phyloP scores from a whole-genome alignment of 2,329 filamentous ascomycete species.

The Aspergillus niger region DNA sequence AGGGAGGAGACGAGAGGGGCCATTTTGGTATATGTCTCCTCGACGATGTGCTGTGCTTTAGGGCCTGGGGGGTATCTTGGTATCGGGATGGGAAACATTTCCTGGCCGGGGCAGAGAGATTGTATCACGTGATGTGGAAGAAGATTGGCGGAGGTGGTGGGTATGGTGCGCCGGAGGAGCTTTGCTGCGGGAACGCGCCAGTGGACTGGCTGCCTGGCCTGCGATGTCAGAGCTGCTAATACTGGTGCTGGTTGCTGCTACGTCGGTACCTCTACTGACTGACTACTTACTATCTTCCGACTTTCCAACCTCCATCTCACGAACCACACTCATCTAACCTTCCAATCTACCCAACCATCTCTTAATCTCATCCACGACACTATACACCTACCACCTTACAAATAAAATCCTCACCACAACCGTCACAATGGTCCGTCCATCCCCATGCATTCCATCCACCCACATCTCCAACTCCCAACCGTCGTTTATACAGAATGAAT shows the following conservation, averaged over 20 bases:
- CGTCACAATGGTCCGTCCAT: slow-evolving; percentile 35
- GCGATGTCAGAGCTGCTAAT: slow-evolving; percentile 19
- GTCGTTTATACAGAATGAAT: not conserved
- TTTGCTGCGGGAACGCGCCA: slow-evolving; percentile 37
- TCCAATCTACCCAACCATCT: slow-evolving; percentile 14
- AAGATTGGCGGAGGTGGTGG: slow-evolving; percentile 30
- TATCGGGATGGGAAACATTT: slow-evolving; percentile 18
- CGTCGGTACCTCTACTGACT: not conserved
- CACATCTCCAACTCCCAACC: not conserved
- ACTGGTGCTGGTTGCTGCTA: not conserved
- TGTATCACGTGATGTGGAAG: slow-evolving; percentile 26
- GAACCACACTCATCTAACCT: not conserved
- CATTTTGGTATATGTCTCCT: slow-evolving; percentile 24
- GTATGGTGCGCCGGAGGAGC: slow-evolving; percentile 34
- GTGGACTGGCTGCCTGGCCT: slow-evolving; percentile 20
- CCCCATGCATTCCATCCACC: slow-evolving; percentile 1
- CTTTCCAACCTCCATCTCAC: slow-evolving; percentile 21
- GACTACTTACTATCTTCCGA: slow-evolving; percentile 15
- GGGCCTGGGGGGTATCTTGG: not conserved
- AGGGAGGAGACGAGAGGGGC: slow-evolving; percentile 38
- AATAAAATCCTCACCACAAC: slow-evolving; percentile 1
- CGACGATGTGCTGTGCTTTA: slow-evolving; percentile 9
- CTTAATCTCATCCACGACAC: not conserved
- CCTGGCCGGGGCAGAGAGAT: slow-evolving; percentile 10
- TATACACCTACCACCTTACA: not conserved